These are phyloP conservation scores for Carex myosuroides DNA, from an alignment of 176 grass and related monocot genomes.

Conservation along the genomic window DNA sequence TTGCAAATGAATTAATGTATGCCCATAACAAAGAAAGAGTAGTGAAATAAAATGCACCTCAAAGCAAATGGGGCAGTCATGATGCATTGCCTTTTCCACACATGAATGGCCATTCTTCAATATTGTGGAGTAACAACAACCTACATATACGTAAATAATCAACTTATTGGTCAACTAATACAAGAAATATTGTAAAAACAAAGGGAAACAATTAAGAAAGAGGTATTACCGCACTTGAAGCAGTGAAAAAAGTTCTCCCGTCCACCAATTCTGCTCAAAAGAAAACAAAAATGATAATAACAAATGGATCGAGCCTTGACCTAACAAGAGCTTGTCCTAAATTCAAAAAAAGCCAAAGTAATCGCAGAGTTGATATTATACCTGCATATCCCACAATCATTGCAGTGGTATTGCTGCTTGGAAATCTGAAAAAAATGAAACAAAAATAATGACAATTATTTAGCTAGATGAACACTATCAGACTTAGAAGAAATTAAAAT, in stretches of 20 bases:
- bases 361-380: constrained; percentile 17
- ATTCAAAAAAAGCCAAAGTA: background rate
- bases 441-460: constrained; percentile 6
- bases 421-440: constrained; percentile 51
- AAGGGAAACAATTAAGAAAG: background rate
- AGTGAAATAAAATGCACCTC: constrained; percentile 41
- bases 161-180: background rate
- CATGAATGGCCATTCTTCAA: constrained; percentile 80
- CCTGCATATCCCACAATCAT: constrained; percentile 90
- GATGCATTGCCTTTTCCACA: constrained; percentile 96
- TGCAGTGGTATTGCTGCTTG: constrained; percentile 91
- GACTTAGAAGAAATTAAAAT: background rate
- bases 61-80: constrained; percentile 94
- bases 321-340: background rate
- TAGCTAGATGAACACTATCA: background rate
- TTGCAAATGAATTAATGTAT: background rate
- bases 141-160: constrained; percentile 31
- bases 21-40: background rate
- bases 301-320: background rate
- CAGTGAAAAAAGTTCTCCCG: constrained; percentile 93
- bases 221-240: constrained; percentile 65
- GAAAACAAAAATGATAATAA: constrained; percentile 12
- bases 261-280: constrained; percentile 67
- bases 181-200: background rate
- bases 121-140: constrained; percentile 72